phyloP scores from a whole-genome alignment of 257 asterid genomes.

The Solanum ossicruentum region DNA sequence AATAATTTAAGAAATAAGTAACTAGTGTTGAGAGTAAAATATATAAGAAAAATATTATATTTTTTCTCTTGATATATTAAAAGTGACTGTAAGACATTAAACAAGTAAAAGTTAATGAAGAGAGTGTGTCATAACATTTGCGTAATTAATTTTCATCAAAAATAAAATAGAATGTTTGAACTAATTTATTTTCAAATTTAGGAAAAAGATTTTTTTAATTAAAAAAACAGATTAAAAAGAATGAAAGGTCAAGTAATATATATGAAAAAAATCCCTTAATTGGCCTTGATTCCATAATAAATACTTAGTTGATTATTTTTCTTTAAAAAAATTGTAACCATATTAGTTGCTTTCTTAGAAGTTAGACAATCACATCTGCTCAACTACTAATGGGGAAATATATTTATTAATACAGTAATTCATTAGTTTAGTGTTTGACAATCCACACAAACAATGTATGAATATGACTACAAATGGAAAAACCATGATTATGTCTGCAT shows the following conservation, averaged over 20 bases:
- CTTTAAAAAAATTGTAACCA: neutral
- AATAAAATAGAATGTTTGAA: neutral
- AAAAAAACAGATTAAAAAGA: neutral
- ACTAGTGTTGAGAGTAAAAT: no score
- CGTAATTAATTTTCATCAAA: neutral
- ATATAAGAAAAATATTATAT: no score
- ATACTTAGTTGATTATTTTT: neutral
- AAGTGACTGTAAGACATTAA: no score
- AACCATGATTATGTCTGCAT: neutral
- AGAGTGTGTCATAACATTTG: neutral
- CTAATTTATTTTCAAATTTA: neutral
- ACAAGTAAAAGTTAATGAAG: no score
- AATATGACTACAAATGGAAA: neutral
- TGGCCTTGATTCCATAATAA: neutral
- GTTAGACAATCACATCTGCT: constrained; percentile 10
- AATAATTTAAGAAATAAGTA: no score
- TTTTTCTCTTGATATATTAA: no score
- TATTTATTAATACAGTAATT: neutral
- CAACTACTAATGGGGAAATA: neutral
- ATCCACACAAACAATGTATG: neutral
- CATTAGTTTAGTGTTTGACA: neutral
- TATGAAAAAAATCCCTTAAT: neutral
- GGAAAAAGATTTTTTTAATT: neutral
- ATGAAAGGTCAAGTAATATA: neutral
- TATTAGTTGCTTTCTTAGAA: constrained; percentile 9